Base-by-base conservation (phyloP, 805 yeast species). In the Kockiozyma suomiensis region DNA sequence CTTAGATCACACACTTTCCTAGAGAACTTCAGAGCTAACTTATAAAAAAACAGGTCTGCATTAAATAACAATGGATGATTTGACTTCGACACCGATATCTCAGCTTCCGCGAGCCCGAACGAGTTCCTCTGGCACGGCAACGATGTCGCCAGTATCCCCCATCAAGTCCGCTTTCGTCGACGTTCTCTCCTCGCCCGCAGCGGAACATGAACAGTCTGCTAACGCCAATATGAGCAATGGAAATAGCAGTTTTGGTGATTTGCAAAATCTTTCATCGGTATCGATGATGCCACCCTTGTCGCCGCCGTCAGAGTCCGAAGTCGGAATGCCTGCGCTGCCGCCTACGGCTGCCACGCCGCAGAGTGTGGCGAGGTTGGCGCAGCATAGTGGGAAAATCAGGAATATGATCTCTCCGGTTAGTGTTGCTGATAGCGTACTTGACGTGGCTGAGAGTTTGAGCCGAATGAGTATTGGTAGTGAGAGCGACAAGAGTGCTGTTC, bases 381-480 rank as follows among this genome's bases (percentile, higher is more conserved):
- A 21, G 17, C 40, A 47, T 3, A 17, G n/a, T 12, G 13, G 33
- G 13, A 48, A 35, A 21, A 2, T 23, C 19, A 23, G 40, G 8
- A 48, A 40, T 48, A 48, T 48, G 52, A 35, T 48, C 23, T 54
- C 57, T 33, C 46, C 57, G 15, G 46, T 54, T 15, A 37, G 52
- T 32, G 41, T 19, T 21, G 57, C 48, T 4, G 51, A 47, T 26
- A 48, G 52, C 19, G 57, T 54, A 28, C 33, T 45, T 30, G 50
- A 47, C 21, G 58, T 55, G 28, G 55, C 59, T 13, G 55, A 50
- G 25, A 50, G 51, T 38, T 50, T 56, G 23, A 50, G 55, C 28
- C 32, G 55, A 41, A 19, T 56, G 37, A 55, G 59, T 38, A 33
- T 53, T 21, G 38, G 40, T 1, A 53, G 56, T 30, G 40, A 35